Evolutionary conservation across 2,329 filamentous ascomycete genomes (phyloP).

Genomic region (Aspergillus sclerotialis): DNA sequence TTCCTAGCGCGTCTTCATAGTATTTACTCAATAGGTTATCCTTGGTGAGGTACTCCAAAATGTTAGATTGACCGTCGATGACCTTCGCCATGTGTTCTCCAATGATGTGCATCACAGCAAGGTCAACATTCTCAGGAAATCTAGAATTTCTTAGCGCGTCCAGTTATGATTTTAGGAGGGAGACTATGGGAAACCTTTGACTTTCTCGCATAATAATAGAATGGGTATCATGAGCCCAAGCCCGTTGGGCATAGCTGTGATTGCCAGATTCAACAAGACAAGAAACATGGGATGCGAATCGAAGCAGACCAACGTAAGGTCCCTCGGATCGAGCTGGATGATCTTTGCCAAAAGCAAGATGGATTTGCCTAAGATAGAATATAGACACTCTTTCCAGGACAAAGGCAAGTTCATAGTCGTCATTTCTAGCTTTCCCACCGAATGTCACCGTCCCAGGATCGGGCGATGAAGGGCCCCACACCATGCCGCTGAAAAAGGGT

Average conservation of each 20-base stretch:
- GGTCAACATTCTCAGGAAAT: conserved; percentile 6
- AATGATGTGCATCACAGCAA: conserved; percentile 8
- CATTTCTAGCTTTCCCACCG: neutral
- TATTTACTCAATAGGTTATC: conserved; percentile 28
- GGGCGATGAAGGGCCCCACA: neutral
- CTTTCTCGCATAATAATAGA: too few relatives aligned
- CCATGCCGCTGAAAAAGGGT: neutral
- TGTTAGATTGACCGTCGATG: conserved; percentile 26
- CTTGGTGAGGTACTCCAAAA: conserved; percentile 32
- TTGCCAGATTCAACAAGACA: neutral
- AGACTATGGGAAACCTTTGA: too few relatives aligned
- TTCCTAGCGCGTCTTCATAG: conserved; percentile 22
- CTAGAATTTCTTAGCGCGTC: too few relatives aligned
- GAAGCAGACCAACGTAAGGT: neutral
- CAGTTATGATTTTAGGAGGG: too few relatives aligned
- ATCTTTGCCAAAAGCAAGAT: neutral
- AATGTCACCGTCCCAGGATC: too few relatives aligned
- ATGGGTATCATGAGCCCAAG: conserved; percentile 1
- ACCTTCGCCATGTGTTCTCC: conserved; percentile 29
- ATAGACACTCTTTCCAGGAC: conserved; percentile 13
- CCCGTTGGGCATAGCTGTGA: conserved; percentile 6
- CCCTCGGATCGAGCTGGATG: neutral
- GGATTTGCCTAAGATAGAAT: conserved; percentile 10
- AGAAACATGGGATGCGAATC: neutral
- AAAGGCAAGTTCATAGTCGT: conserved; percentile 1